Base-by-base conservation (phyloP, 306 rosid species). In the Corylus americana region DNA sequence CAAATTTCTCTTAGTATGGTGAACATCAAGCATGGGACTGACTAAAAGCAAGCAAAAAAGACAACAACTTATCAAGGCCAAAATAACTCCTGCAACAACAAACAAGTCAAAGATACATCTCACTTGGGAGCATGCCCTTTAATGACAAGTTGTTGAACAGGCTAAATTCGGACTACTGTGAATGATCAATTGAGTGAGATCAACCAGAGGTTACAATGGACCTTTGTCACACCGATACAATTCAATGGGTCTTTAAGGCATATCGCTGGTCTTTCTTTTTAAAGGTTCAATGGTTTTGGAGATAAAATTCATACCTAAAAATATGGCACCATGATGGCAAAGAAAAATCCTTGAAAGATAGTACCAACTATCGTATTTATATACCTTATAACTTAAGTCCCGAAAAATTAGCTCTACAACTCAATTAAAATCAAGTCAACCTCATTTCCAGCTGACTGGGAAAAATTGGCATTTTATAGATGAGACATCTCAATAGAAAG, bases 11-110 rank as follows among this genome's bases (percentile, higher is more conserved):
- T 47, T 39, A 1, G 12, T 4, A 42, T 1, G 42, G n/a, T 1
- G 16, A 35, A 3, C 42, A 8, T 39, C 16, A 39, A 42, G n/a
- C 2, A 67, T 17, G 72, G 72, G 72, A 67, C 51, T 39, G 16
- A 39, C 18, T 39, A 67, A 67, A 66, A 67, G 51, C 72, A 67
- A 67, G 72, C 48, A 39, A 37, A 35, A 66, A 35, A 6, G 49
- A 16, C 4, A 7, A 37, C 47, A 17, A 63, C 14, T 31, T 5
- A 31, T 2, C 8, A 14, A 66, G 71, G 49, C 18, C 45, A 66
- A 66, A 35, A 66, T 42, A 18, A 67, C 8, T 39, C 16, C 37
- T 39, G 48, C 4, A 67, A 67, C 50, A 42, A 39, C 29, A 20
- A 37, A 14, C 14, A 31, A 29, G 45, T 11, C 45, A 31, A n/a